Base-by-base conservation (phyloP, 192 early-diverging fungal genomes). In the Coemansia sp. region DNA sequence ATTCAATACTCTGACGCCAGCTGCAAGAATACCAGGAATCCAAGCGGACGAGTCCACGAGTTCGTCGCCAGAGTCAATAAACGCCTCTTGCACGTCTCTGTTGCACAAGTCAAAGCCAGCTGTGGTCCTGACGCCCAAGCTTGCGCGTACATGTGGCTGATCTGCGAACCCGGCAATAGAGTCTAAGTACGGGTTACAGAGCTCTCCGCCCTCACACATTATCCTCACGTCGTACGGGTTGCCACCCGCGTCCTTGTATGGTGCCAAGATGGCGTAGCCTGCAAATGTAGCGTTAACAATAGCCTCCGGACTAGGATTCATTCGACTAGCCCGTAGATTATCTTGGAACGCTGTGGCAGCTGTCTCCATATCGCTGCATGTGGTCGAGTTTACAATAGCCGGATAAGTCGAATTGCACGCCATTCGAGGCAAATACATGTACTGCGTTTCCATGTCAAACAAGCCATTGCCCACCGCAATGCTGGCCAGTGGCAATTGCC, bases 201-300 rank as follows among this genome's bases (percentile, higher is more conserved):
- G 87, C 7, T 31, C 8, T 27, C 79, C 80, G 69, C 85, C 86
- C 65, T 90, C 87, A 76, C 96, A 97, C 59, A 89, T 83, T 41
- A 76, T 84, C 63, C 95, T 89, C 25, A 98, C 90, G 75, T 98
- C 97, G 79, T 98, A 98, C 41, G 92, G 90, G 77, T 97, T 96
- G 69, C 66, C 55, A 46, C 41, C 31, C 92, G 66, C 55, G 5
- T 67, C 55, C n/a, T 57, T 25, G n/a, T 38, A 59, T 34, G 37
- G 66, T 4, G 39, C 10, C 41, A 23, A 3, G 21, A 15, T 42
- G 15, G 14, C 39, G 5, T 31, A 59, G 4, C 51, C 25, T 9
- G n/a, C 12, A 36, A 66, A 62, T 11, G 91, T 75, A 0, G 84
- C 80, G 5, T 70, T 62, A 23, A 72, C 71, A 25, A 59, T 64